Evolutionary conservation across 2,329 filamentous ascomycete species (phyloP), one percentile per base, ranked within the genome.

Genomic region (Fonsecaea pugnacius): DNA sequence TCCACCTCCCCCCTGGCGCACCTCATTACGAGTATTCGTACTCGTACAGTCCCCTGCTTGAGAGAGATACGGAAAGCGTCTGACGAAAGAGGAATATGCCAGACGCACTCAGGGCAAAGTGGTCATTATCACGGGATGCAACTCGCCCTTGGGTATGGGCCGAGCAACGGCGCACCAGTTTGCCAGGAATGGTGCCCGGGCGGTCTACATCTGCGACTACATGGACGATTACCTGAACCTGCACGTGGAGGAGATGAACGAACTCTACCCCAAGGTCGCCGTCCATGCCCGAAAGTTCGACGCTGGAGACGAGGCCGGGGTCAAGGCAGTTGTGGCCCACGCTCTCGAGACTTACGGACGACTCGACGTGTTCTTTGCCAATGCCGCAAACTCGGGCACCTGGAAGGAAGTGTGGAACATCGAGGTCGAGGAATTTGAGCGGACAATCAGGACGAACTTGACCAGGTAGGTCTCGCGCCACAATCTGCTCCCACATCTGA

Each of bases 321-420:
- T 97, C 24, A 85, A 88, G 72, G 84, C 79, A 0, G 88, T 97
- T 4, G 86, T 96, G 6, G 86, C 89, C 65, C 88, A 96, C 69
- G 92, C 91, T 0, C 67, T 97, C 16, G 73, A 81, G 53, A 85
- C 78, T 7, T 96, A 96, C 75, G 89, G 89, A 3, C 84, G 91
- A 6, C 82, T 98, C 4, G 94, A 97, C 73, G 85, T 97, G 67
- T 96, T 96, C 82, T 97, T 96, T 77, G 94, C 94, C 64, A 98
- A 97, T 73, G 94, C 94, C 0, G 94, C 93, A 6, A 85, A 94
- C 51, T 78, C 85, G 4, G 90, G 91, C 1, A 82, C 84, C 21
- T 80, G 81, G 16, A 83, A 82, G 57, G 63, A 84, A 1, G 93
- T 96, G 68, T 85, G 84, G 40, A 85, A 94, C 6, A 82, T 90